phyloP scores from a whole-genome alignment of 2,329 filamentous ascomycete genomes.

The Ophiostoma pallidulum region DNA sequence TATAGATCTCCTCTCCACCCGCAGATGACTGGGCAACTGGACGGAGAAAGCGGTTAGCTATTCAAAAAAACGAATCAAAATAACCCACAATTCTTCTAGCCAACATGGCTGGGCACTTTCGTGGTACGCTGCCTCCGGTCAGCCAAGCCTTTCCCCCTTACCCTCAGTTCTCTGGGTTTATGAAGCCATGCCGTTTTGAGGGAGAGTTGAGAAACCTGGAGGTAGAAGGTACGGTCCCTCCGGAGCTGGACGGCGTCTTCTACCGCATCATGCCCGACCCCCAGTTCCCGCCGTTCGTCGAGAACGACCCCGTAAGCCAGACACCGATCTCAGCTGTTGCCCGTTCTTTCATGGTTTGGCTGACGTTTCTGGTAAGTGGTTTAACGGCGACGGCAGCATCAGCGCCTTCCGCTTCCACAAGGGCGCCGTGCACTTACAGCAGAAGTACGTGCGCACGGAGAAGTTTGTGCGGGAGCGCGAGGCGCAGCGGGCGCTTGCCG shows the following conservation, averaged over 20 bases:
- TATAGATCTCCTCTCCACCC: too few species aligned
- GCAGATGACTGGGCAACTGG: too few species aligned
- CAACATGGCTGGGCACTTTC: constrained; percentile 1
- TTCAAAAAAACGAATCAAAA: too few species aligned
- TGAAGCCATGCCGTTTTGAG: constrained; percentile 10
- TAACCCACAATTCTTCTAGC: too few species aligned
- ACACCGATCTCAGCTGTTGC: too few species aligned
- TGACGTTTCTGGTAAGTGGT: too few species aligned
- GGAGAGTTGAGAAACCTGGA: constrained; percentile 7
- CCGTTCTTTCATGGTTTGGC: too few species aligned
- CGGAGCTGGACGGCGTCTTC: constrained; percentile 25
- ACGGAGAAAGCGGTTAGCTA: too few species aligned
- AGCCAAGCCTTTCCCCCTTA: too few species aligned
- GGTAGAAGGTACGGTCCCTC: constrained; percentile 17
- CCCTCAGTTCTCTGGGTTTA: constrained; percentile 4
- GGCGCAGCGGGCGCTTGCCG: constrained; percentile 22
- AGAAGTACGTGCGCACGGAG: constrained; percentile 27
- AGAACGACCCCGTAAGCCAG: constrained; percentile 29
- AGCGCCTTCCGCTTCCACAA: constrained; percentile 25
- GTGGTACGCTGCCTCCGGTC: not conserved
- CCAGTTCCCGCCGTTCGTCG: constrained; percentile 24
- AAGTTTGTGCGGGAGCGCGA: constrained; percentile 17
- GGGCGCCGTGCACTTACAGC: constrained; percentile 24
- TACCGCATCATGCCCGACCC: constrained; percentile 35
- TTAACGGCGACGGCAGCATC: constrained; percentile 29